These are phyloP conservation scores for Endothia cerciana DNA, from an alignment of 2,329 filamentous ascomycete genomes.

Conservation along the genomic window DNA sequence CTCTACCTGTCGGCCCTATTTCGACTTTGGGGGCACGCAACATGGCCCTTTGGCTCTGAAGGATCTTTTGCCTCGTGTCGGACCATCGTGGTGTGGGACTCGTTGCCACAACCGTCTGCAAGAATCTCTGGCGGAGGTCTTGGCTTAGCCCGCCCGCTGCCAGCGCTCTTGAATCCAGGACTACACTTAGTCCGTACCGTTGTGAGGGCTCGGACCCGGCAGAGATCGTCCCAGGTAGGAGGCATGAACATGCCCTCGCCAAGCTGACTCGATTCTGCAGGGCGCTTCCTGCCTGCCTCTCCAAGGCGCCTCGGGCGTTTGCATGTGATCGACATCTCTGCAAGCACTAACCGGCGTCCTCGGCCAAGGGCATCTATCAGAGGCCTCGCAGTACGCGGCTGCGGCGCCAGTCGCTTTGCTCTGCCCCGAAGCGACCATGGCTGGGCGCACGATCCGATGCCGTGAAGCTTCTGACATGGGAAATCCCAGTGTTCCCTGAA, in stretches of 20 bases:
- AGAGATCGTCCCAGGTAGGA: neutral
- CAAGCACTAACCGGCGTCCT: neutral
- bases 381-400: neutral
- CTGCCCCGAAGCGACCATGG: neutral
- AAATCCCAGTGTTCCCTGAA: neutral
- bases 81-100: neutral
- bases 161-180: no score
- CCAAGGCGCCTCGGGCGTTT: conserved; percentile 6
- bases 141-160: no score
- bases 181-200: neutral
- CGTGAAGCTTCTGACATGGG: conserved; percentile 12
- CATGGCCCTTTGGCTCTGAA: neutral
- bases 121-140: neutral
- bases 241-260: neutral
- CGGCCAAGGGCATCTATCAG: neutral
- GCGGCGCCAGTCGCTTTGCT: neutral
- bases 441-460: conserved; percentile 10
- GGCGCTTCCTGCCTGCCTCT: neutral
- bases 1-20: neutral
- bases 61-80: neutral
- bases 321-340: neutral
- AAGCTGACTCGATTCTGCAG: neutral
- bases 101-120: neutral
- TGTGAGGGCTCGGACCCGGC: conserved; percentile 5
- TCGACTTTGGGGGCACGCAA: neutral